These are phyloP conservation scores for Solanum etuberosum DNA, from an alignment of 257 asterid genomes.

Conservation along the genomic window DNA sequence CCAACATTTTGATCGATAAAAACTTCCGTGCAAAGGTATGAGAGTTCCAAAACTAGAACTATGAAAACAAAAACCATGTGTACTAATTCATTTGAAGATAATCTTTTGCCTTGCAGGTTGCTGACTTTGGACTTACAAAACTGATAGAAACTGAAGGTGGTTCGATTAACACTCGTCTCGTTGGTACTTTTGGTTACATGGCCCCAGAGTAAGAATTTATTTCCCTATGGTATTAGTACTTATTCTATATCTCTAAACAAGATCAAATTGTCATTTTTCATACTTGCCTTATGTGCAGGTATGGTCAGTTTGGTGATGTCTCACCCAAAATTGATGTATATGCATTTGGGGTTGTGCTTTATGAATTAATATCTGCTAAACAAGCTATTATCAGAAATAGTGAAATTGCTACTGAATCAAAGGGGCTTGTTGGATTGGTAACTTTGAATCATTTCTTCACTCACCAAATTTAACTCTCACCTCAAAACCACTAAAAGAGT, in stretches of 20 bases:
- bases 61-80: not conserved
- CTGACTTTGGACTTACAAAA: constrained; percentile 81
- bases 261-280: not conserved
- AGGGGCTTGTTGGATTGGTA: constrained; percentile 72
- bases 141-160: constrained; percentile 66
- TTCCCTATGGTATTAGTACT: not conserved
- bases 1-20: constrained; percentile 68
- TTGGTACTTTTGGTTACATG: constrained; percentile 89
- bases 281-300: constrained; percentile 24
- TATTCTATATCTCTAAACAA: not conserved
- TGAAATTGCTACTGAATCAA: constrained; percentile 54
- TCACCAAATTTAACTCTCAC: not conserved
- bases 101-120: constrained; percentile 39
- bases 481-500: not conserved
- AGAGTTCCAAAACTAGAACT: not conserved
- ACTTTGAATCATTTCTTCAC: not conserved
- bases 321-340: constrained; percentile 70
- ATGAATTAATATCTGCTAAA: constrained; percentile 62
- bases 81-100: not conserved
- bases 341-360: constrained; percentile 84
- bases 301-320: constrained; percentile 73
- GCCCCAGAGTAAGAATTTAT: constrained; percentile 58
- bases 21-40: constrained; percentile 72
- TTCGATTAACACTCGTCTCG: constrained; percentile 68
- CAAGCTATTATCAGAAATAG: constrained; percentile 54